Conservation (phyloP, 768 basidiomycete species). For the Calocera cornea region DNA sequence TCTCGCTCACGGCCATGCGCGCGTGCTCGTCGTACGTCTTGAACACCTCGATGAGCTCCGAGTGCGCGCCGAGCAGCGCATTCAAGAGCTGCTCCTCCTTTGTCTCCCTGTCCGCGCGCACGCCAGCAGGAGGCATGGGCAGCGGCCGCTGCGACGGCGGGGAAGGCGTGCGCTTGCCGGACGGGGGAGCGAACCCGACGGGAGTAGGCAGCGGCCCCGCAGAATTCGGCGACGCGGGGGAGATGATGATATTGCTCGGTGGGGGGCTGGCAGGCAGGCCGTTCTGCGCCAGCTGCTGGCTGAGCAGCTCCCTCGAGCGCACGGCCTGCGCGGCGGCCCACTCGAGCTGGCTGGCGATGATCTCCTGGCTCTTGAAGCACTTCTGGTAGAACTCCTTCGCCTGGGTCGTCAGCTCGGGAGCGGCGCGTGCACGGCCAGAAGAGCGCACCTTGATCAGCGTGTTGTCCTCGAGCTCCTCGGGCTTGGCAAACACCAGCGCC, state of each 20-base stretch:
- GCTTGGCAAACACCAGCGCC: conserved; percentile 52
- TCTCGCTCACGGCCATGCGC: conserved; percentile 43
- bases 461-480: conserved; percentile 49
- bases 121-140: neutral
- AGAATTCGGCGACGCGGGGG: neutral
- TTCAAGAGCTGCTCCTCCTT: conserved; percentile 63
- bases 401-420: neutral
- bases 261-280: neutral
- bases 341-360: conserved; percentile 74
- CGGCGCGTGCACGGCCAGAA: neutral
- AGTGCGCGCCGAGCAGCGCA: conserved; percentile 59
- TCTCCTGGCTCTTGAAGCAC: conserved; percentile 69
- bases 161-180: neutral
- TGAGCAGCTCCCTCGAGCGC: conserved; percentile 37
- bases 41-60: conserved; percentile 51
- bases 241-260: conserved; percentile 5
- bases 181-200: neutral
- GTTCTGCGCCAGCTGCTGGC: conserved; percentile 5
- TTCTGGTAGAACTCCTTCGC: conserved; percentile 67
- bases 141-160: neutral
- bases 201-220: neutral
- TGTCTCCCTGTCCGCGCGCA: conserved; percentile 28
- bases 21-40: conserved; percentile 66
- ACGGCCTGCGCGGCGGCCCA: conserved; percentile 82
- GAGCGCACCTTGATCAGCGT: conserved; percentile 51